A percentile compares a stretch with the other conserved stretches of the same genome.
Conservation (phyloP, 2,329 filamentous ascomycete species). For the Cryphonectria carpinicola region DNA sequence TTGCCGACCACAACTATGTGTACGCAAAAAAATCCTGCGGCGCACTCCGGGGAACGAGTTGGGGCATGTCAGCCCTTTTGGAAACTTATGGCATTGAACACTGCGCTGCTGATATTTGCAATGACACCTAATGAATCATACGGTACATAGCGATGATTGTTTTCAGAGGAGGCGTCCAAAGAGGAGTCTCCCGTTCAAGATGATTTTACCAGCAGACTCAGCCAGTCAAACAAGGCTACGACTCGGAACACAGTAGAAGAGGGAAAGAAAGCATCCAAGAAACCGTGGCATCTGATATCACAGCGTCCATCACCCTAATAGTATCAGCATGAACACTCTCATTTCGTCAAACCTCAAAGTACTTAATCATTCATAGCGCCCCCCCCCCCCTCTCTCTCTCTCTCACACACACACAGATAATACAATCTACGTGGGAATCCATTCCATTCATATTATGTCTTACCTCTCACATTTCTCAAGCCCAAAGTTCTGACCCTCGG, state of each 20-base stretch:
- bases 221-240: neutral
- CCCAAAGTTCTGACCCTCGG: too few relatives aligned
- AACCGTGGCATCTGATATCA: neutral
- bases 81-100: neutral
- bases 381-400: too few relatives aligned
- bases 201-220: neutral
- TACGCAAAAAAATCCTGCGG: too few relatives aligned
- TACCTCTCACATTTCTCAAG: neutral
- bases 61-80: too few relatives aligned
- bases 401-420: neutral
- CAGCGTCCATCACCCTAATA: neutral
- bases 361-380: neutral
- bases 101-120: neutral
- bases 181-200: neutral
- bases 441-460: slow-evolving; percentile 3
- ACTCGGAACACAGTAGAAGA: neutral
- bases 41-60: too few relatives aligned
- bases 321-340: neutral
- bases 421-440: neutral
- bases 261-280: neutral
- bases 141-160: neutral
- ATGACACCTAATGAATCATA: neutral
- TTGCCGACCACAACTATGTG: neutral
- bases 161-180: neutral
- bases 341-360: neutral